These are phyloP conservation scores for Ophioceras dolichostomum DNA, from an alignment of 2,329 filamentous ascomycete genomes.

Conservation along the genomic window DNA sequence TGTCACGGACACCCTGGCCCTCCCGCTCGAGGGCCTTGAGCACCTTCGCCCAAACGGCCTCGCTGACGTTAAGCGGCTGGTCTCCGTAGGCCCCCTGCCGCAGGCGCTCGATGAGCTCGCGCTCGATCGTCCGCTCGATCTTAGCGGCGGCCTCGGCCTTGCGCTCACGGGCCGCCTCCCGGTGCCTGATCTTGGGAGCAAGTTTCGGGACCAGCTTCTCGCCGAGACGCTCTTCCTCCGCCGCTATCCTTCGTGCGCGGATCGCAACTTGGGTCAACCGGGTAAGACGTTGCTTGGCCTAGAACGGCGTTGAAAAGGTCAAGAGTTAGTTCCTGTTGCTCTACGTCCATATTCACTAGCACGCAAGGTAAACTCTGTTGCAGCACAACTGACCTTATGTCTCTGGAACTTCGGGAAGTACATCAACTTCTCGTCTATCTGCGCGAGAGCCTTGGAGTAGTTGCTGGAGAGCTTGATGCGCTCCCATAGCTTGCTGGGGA, in stretches of 20 bases:
- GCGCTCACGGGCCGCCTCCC: slow-evolving; percentile 59
- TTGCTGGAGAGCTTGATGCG: slow-evolving; percentile 81
- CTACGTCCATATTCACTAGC: no score
- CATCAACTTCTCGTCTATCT: slow-evolving; percentile 74
- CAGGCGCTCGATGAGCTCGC: slow-evolving; percentile 83
- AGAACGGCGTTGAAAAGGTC: not conserved
- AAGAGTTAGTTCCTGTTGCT: slow-evolving; percentile 4
- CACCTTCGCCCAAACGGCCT: slow-evolving; percentile 95
- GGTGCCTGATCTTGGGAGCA: slow-evolving; percentile 75
- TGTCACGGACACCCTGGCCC: slow-evolving; percentile 70
- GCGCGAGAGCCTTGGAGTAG: slow-evolving; percentile 74
- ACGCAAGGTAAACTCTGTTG: not conserved
- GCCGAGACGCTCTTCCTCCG: slow-evolving; percentile 79
- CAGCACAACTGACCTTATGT: slow-evolving; percentile 46
- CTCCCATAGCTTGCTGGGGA: slow-evolving; percentile 91
- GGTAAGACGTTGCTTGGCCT: slow-evolving; percentile 88
- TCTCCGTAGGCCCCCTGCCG: slow-evolving; percentile 91
- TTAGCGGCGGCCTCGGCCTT: slow-evolving; percentile 74
- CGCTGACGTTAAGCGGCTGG: slow-evolving; percentile 86
- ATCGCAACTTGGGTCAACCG: slow-evolving; percentile 86
- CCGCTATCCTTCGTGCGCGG: slow-evolving; percentile 64
- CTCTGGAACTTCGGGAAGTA: slow-evolving; percentile 93
- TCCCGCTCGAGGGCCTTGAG: slow-evolving; percentile 79
- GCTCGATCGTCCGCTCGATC: slow-evolving; percentile 89
- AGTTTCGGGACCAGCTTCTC: slow-evolving; percentile 81